Evolutionary conservation across 306 rosid genomes (phyloP).

Genomic region (Rosa multiflora): DNA sequence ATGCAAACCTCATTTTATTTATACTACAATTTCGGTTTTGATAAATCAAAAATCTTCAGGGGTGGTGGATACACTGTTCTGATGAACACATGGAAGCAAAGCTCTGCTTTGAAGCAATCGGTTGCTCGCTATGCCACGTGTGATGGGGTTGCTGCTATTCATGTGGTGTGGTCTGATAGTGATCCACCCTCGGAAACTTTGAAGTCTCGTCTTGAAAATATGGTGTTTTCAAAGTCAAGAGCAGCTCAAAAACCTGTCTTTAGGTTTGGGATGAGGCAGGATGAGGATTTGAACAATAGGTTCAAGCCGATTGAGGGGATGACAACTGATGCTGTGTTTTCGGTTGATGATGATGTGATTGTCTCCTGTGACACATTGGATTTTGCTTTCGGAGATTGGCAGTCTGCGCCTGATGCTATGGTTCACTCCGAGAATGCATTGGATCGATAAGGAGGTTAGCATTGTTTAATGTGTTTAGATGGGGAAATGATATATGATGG

Average conservation of each 20-base stretch:
- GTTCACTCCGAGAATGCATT: too few relatives aligned
- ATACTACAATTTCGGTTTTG: not conserved
- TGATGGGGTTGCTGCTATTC: constrained; percentile 30
- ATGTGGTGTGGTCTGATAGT: constrained; percentile 47
- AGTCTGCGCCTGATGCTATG: too few relatives aligned
- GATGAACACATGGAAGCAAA: constrained; percentile 54
- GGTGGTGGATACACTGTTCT: constrained; percentile 56
- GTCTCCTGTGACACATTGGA: too few relatives aligned
- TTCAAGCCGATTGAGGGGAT: constrained; percentile 41
- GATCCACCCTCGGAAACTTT: constrained; percentile 29
- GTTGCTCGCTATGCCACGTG: constrained; percentile 54
- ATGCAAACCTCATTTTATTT: not conserved
- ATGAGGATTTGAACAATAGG: constrained; percentile 38
- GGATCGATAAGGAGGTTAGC: too few relatives aligned
- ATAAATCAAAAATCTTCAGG: constrained; percentile 21
- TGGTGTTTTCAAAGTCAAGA: constrained; percentile 34
- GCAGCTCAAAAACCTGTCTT: not conserved
- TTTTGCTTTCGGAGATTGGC: too few relatives aligned
- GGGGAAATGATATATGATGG: too few relatives aligned
- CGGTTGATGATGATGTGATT: constrained; percentile 58
- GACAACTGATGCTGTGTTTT: constrained; percentile 43
- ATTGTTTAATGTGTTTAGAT: too few relatives aligned
- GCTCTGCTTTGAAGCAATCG: constrained; percentile 43
- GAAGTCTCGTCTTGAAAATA: constrained; percentile 40
- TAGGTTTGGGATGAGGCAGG: constrained; percentile 13